A percentile compares a stretch with the other conserved stretches of the same genome.
These are phyloP conservation scores for Calocybe indica DNA, from an alignment of 768 basidiomycete genomes.

Conservation along the genomic window DNA sequence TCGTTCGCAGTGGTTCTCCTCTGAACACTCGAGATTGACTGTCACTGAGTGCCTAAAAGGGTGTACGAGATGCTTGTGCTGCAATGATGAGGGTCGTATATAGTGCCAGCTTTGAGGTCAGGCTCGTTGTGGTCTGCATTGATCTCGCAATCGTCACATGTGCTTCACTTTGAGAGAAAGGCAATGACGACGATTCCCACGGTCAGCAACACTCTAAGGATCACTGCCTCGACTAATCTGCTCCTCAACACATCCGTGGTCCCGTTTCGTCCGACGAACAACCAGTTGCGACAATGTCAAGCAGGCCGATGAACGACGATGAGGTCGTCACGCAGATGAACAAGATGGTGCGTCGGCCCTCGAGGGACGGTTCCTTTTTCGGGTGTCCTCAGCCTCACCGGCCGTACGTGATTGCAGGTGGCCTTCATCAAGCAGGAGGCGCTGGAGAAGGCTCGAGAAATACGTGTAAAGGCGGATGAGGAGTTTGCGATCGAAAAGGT, in stretches of 20 bases:
- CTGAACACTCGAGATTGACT: too few relatives aligned
- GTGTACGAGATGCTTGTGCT: too few relatives aligned
- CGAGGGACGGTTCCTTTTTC: conserved; percentile 6
- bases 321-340: conserved; percentile 97
- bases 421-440: conserved; percentile 99
- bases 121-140: too few relatives aligned
- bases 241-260: neutral
- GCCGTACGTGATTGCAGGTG: conserved; percentile 45
- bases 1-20: too few relatives aligned
- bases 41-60: too few relatives aligned
- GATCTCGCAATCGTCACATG: too few relatives aligned
- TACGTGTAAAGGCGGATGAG: conserved; percentile 95
- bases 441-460: conserved; percentile 94
- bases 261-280: neutral
- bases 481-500: conserved; percentile 99
- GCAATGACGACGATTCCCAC: too few relatives aligned
- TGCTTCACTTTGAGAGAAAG: too few relatives aligned
- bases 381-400: neutral
- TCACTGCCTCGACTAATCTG: too few relatives aligned
- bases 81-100: too few relatives aligned
- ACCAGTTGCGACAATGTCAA: conserved; percentile 43
- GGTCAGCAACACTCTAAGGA: too few relatives aligned
- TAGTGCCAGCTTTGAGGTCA: too few relatives aligned
- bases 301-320: conserved; percentile 84
- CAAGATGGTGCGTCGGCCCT: conserved; percentile 75